Evolutionary conservation across 768 basidiomycete species (phyloP).

Genomic region (Leucogyrophana mollusca): DNA sequence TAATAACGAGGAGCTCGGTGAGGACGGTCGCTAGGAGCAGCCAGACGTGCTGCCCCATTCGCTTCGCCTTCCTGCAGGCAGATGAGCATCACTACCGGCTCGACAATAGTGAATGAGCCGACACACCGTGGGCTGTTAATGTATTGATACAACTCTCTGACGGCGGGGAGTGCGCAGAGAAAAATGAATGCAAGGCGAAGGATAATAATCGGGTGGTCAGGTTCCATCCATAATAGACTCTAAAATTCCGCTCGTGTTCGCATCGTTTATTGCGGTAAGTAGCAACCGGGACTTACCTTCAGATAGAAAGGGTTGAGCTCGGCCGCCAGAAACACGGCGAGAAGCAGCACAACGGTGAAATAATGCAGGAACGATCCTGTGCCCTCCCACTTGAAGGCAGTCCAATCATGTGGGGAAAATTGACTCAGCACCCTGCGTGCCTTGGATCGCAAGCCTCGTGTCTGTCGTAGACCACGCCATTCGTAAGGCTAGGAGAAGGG

Average conservation of each 20-base stretch:
- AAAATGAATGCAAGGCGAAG: constrained; percentile 72
- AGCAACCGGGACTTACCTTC: constrained; percentile 49
- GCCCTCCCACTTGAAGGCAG: constrained; percentile 83
- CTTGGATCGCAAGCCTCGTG: constrained; percentile 74
- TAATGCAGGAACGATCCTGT: constrained; percentile 78
- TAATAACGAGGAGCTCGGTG: constrained; percentile 78
- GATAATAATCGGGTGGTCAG: constrained; percentile 84
- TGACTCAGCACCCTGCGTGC: constrained; percentile 78
- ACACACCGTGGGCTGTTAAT: constrained; percentile 77
- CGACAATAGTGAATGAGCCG: too few species aligned
- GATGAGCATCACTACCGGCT: neutral
- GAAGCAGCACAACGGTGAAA: constrained; percentile 68
- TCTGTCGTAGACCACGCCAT: constrained; percentile 83
- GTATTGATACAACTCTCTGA: constrained; percentile 81
- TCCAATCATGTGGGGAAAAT: constrained; percentile 87
- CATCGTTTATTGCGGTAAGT: constrained; percentile 4
- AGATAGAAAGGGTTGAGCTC: constrained; percentile 89
- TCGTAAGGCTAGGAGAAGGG: constrained; percentile 60
- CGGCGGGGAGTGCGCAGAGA: constrained; percentile 83
- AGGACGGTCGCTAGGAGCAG: constrained; percentile 80
- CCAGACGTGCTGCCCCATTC: constrained; percentile 92
- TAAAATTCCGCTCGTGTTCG: constrained; percentile 33
- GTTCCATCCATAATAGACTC: constrained; percentile 83
- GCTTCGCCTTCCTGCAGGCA: constrained; percentile 63
- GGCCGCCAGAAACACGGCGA: constrained; percentile 78